Evolutionary conservation across 179 eudicot species (phyloP), one percentile per base, ranked within the genome.

Genomic region (Silene noctiflora): DNA sequence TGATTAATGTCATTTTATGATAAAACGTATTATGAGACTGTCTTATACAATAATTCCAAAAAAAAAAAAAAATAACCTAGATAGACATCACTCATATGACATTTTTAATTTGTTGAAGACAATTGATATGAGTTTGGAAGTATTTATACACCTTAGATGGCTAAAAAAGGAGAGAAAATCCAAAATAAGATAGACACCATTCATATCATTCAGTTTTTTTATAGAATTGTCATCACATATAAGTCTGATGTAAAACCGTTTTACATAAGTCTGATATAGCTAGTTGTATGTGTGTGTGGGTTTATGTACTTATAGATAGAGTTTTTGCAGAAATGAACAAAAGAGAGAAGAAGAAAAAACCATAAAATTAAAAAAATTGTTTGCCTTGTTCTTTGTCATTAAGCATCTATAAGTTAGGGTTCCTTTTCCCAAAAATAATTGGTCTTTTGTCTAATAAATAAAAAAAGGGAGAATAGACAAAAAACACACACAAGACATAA

Each of bases 351-450:
- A 62, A 67, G 69, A 75, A 71, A 78, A 78, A 77, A 63, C 86
- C 79, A 76, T 76, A 42, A 11, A 42, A 51, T 13, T 16, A 35
- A 27, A 51, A 51, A 9, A 33, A 8, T 25, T 21, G 25, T 46
- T 74, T 19, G 27, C 73, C 70, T 72, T 75, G 73, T 76, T 71
- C 25, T 33, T 67, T 39, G 80, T 76, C 75, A 81, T 70, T 64
- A 67, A 76, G 72, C 79, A 76, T 82, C 81, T 79, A 72, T 67
- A 77, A 78, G 74, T 77, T 84, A 84, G 87, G 85, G 85, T 77
- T 82, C 75, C 72, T 60, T 77, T 78, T 77, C 51, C 24, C 68
- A 63, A 81, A 61, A 63, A 42, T 14, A 51, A 51, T 14, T 29
- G 60, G 19, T 19, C 44, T 25, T 62, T 76, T 68, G 17, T 20